Conservation (phyloP, 2,329 filamentous ascomycete genomes). For the Botrytis sinoallii region DNA sequence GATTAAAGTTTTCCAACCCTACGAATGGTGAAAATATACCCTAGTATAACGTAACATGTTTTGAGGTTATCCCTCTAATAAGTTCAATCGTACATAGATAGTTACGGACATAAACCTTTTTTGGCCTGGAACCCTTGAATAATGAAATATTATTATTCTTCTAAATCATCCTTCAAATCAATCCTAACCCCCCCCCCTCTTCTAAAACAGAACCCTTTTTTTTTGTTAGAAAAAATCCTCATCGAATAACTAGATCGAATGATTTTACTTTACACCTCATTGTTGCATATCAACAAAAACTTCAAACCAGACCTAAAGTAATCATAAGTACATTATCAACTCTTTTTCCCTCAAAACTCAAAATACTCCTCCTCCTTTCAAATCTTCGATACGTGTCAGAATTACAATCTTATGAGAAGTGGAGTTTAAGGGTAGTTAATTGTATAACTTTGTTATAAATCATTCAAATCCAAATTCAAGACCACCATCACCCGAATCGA, state of each 20-base stretch:
- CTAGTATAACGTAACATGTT: neutral
- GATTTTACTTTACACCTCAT: constrained; percentile 6
- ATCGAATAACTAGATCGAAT: neutral
- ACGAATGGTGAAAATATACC: neutral
- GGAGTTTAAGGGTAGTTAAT: neutral
- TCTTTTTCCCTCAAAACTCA: neutral
- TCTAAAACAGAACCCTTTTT: neutral
- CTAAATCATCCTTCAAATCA: neutral
- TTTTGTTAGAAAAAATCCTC: neutral
- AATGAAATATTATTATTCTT: neutral
- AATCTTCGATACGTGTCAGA: neutral
- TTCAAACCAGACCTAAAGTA: neutral
- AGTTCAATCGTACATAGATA: neutral
- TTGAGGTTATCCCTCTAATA: neutral
- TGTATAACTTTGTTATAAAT: neutral
- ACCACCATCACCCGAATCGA: neutral
- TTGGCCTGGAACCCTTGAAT: neutral
- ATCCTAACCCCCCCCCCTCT: neutral
- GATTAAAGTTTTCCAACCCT: neutral
- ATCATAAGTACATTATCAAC: neutral
- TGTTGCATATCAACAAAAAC: neutral
- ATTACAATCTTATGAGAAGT: neutral
- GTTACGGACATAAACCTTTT: neutral
- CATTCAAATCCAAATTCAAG: neutral
- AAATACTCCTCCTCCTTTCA: neutral